phyloP scores from a whole-genome alignment of 1,284 basidiomycete species.

The Cutaneotrichosporon cavernicola region DNA sequence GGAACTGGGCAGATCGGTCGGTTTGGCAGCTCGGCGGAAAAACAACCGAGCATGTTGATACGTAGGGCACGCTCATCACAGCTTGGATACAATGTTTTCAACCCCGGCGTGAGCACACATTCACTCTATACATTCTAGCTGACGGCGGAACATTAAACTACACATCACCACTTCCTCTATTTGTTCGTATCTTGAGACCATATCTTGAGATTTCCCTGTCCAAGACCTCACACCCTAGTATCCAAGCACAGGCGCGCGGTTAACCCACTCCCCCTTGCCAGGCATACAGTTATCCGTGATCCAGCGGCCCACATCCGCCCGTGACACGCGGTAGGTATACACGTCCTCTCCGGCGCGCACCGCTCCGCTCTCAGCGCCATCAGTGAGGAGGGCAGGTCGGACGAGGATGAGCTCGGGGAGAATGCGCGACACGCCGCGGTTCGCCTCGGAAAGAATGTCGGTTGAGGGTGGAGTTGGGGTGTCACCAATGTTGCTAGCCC shows the following conservation, averaged over 20 bases:
- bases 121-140: too few relatives aligned
- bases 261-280: conserved; percentile 28
- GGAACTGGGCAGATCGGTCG: too few relatives aligned
- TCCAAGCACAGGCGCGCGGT: conserved; percentile 31
- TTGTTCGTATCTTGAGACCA: too few relatives aligned
- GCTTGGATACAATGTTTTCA: too few relatives aligned
- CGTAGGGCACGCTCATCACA: too few relatives aligned
- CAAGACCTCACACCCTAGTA: conserved; percentile 19
- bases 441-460: conserved; percentile 16
- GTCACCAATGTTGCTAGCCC: conserved; percentile 15
- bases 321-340: conserved; percentile 22
- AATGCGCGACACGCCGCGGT: conserved; percentile 17
- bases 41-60: too few relatives aligned
- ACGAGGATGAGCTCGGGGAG: conserved; percentile 33
- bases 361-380: conserved; percentile 18
- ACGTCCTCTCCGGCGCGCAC: conserved; percentile 21
- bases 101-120: too few relatives aligned
- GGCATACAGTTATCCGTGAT: conserved; percentile 29
- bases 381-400: conserved; percentile 30
- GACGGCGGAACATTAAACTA: too few relatives aligned
- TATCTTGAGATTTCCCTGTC: background rate
- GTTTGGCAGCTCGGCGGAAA: too few relatives aligned
- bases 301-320: conserved; percentile 30
- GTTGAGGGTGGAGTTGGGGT: background rate
- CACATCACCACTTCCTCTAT: too few relatives aligned